Evolutionary conservation across 1,284 basidiomycete species (phyloP).

Genomic region (Veloboletus limbatus): DNA sequence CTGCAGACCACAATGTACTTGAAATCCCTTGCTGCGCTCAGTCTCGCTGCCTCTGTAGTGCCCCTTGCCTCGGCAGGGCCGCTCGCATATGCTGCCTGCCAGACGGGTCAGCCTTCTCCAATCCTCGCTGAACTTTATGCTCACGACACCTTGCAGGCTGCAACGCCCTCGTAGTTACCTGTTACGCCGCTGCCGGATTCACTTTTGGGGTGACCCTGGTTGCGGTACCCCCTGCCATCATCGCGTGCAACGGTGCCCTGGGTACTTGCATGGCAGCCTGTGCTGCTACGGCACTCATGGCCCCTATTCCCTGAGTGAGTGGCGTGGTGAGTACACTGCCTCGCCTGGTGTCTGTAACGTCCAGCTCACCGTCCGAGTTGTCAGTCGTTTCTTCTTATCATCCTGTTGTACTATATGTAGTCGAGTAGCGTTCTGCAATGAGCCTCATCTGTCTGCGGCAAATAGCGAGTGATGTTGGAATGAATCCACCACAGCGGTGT

Average conservation of each 20-base stretch:
- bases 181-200: slow-evolving; percentile 52
- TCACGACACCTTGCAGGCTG: slow-evolving; percentile 41
- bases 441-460: no score
- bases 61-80: slow-evolving; percentile 37
- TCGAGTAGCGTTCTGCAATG: no score
- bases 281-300: slow-evolving; percentile 36
- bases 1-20: slow-evolving; percentile 24
- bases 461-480: not conserved
- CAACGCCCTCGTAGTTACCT: slow-evolving; percentile 48
- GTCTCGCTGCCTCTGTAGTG: slow-evolving; percentile 19
- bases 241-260: slow-evolving; percentile 50
- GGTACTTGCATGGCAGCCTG: slow-evolving; percentile 47
- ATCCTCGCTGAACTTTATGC: not conserved
- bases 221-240: slow-evolving; percentile 42
- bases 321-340: no score
- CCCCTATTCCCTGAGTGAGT: slow-evolving; percentile 24
- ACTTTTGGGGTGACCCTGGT: slow-evolving; percentile 48
- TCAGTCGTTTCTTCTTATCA: no score
- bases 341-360: not conserved
- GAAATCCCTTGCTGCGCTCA: slow-evolving; percentile 22
- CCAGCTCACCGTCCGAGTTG: not conserved
- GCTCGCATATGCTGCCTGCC: slow-evolving; percentile 45
- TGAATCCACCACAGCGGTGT: slow-evolving; percentile 15
- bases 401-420: no score
- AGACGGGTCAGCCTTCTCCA: slow-evolving; percentile 40